These are phyloP conservation scores for Coleophoma cylindrospora DNA, from an alignment of 2,329 filamentous ascomycete genomes.

Conservation along the genomic window DNA sequence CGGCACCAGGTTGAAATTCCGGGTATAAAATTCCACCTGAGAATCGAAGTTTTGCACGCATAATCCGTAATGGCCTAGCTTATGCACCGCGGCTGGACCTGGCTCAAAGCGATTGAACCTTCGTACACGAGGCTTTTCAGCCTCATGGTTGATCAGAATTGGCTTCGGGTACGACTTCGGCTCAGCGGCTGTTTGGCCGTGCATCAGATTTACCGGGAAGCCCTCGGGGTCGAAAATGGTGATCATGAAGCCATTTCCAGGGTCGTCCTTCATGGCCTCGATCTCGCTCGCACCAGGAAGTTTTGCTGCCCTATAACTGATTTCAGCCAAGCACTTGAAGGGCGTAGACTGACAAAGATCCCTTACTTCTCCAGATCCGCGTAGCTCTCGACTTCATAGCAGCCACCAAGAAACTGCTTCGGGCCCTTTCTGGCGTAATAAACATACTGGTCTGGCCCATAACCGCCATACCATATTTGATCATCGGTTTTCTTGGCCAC, in stretches of 20 bases:
- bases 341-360: neutral
- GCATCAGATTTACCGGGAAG: conserved; percentile 49
- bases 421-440: conserved; percentile 44
- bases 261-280: conserved; percentile 38
- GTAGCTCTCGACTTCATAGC: conserved; percentile 49
- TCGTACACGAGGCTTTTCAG: conserved; percentile 39
- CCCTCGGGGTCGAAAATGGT: conserved; percentile 46
- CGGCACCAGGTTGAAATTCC: conserved; percentile 45
- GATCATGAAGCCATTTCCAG: conserved; percentile 45
- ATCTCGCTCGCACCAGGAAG: conserved; percentile 41
- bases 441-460: conserved; percentile 52
- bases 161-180: conserved; percentile 14
- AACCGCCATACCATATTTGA: conserved; percentile 52
- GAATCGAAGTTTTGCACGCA: conserved; percentile 46
- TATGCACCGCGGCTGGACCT: conserved; percentile 43
- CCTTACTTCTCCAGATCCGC: conserved; percentile 42
- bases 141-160: conserved; percentile 37
- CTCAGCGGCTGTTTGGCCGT: conserved; percentile 39
- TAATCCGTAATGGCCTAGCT: conserved; percentile 50
- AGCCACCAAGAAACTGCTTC: conserved; percentile 48
- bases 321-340: neutral
- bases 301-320: conserved; percentile 29
- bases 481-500: conserved; percentile 21
- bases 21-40: conserved; percentile 43
- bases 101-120: conserved; percentile 42